Conservation (phyloP, 495 filamentous ascomycete species). For the Hypoxylon lienhwacheense region DNA sequence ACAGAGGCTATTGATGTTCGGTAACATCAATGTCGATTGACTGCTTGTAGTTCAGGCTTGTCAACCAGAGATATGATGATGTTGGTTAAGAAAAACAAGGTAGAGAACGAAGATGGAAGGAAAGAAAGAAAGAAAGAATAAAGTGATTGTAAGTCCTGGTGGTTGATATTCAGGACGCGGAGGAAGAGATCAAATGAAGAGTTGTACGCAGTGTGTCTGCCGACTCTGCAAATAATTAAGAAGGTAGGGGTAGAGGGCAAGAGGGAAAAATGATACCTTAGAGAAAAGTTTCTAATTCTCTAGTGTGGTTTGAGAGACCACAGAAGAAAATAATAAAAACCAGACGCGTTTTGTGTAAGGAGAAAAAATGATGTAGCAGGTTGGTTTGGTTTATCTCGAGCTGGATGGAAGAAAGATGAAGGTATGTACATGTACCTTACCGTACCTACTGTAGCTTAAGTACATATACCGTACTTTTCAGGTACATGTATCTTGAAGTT, state of each 20-base stretch:
- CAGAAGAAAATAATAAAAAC: too few relatives aligned
- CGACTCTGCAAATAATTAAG: constrained; percentile 16
- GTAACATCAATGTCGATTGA: constrained; percentile 1
- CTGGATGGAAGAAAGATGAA: too few relatives aligned
- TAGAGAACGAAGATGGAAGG: constrained; percentile 4
- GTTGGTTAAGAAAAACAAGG: constrained; percentile 4
- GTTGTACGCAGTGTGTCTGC: constrained; percentile 23
- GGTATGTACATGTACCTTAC: neutral
- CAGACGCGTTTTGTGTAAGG: too few relatives aligned
- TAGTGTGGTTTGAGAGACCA: too few relatives aligned
- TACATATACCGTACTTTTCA: too few relatives aligned
- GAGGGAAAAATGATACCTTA: too few relatives aligned
- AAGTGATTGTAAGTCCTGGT: neutral
- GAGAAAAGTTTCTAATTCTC: too few relatives aligned
- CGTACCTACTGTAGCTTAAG: neutral
- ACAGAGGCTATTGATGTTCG: neutral
- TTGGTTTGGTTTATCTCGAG: too few relatives aligned
- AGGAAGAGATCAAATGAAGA: constrained; percentile 23
- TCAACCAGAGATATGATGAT: constrained; percentile 2
- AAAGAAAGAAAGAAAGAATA: constrained; percentile 6
- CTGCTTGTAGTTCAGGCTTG: neutral
- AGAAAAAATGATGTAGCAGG: too few relatives aligned
- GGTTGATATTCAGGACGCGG: neutral
- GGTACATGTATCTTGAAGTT: too few relatives aligned
- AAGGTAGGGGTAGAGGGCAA: neutral